phyloP scores from a whole-genome alignment of 2,329 filamentous ascomycete genomes.

The Blumeria graminis region DNA sequence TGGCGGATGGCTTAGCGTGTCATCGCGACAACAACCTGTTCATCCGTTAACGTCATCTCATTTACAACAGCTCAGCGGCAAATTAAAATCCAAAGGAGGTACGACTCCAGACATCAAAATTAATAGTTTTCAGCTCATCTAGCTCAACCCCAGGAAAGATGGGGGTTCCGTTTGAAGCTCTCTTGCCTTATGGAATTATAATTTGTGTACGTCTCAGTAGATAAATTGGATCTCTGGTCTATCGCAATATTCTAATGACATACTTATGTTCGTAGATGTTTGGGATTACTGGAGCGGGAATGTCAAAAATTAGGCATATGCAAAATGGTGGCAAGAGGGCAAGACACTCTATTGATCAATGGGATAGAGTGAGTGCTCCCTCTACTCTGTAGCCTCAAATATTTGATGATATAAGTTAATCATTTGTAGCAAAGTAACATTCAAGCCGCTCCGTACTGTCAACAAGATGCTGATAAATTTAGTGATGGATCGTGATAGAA shows the following conservation, averaged over 20 bases:
- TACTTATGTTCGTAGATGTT: slow-evolving; percentile 17
- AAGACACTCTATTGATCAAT: slow-evolving; percentile 18
- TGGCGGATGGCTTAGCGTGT: no score
- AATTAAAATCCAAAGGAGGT: no score
- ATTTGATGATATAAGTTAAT: not conserved
- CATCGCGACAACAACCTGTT: no score
- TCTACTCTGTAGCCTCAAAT: not conserved
- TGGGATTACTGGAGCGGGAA: slow-evolving; percentile 17
- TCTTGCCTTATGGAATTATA: slow-evolving; percentile 20
- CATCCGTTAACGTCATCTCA: no score
- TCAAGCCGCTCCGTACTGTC: not conserved
- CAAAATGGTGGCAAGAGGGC: slow-evolving; percentile 18
- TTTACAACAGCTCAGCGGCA: no score
- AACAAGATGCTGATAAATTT: slow-evolving; percentile 4
- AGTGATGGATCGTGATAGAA: slow-evolving; percentile 21
- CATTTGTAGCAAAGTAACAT: slow-evolving; percentile 15
- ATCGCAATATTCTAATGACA: not conserved
- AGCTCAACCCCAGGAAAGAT: slow-evolving; percentile 7
- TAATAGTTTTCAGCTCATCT: no score
- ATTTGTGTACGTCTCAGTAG: slow-evolving; percentile 14
- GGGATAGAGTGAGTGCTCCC: slow-evolving; percentile 17
- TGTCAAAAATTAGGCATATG: slow-evolving; percentile 17
- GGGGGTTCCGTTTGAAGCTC: slow-evolving; percentile 20
- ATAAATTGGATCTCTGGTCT: not conserved
- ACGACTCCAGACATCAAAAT: no score